Percentiles rank a stretch among this genome's conserved stretches.
Evolutionary conservation across 2,329 filamentous ascomycete genomes (phyloP).

Genomic region (Fusarium annulatum): DNA sequence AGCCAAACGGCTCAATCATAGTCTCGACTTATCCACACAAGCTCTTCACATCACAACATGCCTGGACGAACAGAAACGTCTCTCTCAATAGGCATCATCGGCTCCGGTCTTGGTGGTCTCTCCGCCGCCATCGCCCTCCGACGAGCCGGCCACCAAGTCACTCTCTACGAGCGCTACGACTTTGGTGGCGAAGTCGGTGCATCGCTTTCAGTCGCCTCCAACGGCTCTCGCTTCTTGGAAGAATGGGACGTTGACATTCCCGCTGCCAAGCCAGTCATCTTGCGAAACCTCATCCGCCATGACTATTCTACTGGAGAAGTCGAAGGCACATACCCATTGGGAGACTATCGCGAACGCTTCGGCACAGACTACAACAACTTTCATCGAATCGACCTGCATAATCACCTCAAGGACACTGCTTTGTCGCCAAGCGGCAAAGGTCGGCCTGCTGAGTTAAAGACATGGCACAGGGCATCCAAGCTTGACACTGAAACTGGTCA

Average conservation of each 20-base stretch:
- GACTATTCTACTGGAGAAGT: constrained; percentile 15
- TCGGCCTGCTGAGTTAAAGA: background rate
- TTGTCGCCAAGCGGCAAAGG: background rate
- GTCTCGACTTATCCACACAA: no score
- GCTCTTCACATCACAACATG: background rate
- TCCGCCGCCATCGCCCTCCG: constrained; percentile 64
- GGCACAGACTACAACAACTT: constrained; percentile 22
- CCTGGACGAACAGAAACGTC: constrained; percentile 14
- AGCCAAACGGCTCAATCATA: background rate
- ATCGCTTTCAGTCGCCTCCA: constrained; percentile 70
- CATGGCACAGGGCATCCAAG: constrained; percentile 7
- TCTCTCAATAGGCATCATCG: constrained; percentile 45
- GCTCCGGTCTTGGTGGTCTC: constrained; percentile 64
- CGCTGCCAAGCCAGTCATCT: constrained; percentile 5
- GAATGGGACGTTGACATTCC: constrained; percentile 62
- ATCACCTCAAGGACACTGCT: constrained; percentile 8
- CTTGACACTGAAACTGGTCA: constrained; percentile 1
- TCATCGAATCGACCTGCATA: constrained; percentile 17
- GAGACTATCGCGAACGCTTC: constrained; percentile 15
- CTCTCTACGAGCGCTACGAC: constrained; percentile 66
- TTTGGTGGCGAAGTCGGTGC: constrained; percentile 72
- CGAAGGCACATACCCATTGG: constrained; percentile 7
- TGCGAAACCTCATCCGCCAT: constrained; percentile 18
- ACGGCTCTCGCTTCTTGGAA: constrained; percentile 71
- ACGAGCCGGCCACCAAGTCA: constrained; percentile 61